Conservation (phyloP, 495 filamentous ascomycete species). For the Penicillium antarcticum region DNA sequence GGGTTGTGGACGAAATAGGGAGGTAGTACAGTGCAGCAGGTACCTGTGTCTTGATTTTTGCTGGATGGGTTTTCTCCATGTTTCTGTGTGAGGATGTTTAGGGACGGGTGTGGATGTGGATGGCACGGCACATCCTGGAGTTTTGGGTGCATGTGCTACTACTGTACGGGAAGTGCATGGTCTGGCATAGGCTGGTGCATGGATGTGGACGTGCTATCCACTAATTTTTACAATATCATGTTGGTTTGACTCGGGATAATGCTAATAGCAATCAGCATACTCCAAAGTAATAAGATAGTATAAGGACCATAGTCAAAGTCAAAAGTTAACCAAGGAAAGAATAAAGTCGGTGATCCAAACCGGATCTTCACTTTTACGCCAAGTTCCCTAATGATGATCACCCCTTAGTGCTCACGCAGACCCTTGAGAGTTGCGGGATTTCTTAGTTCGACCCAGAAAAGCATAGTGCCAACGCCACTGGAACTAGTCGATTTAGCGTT, state of each 20-base stretch:
- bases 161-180: no score
- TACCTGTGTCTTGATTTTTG: no score
- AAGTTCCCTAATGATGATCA: conserved; percentile 6
- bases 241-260: no score
- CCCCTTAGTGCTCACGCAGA: background rate
- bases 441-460: conserved; percentile 1
- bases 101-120: background rate
- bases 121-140: no score
- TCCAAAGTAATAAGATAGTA: no score
- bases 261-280: no score
- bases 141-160: no score
- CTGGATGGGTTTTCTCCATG: background rate
- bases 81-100: conserved; percentile 1
- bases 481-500: conserved; percentile 1
- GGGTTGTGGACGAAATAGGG: conserved; percentile 6
- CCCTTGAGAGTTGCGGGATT: conserved; percentile 8
- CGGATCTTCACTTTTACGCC: conserved; percentile 3
- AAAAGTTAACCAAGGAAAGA: background rate
- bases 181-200: no score
- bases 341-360: conserved; percentile 2
- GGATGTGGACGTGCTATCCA: no score
- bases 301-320: no score
- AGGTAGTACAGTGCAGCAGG: conserved; percentile 1
- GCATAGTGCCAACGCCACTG: conserved; percentile 3
- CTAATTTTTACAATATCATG: no score